Evolutionary conservation across 768 basidiomycete genomes (phyloP), one percentile per base, ranked within the genome.

Genomic region (Podaxis sp.): DNA sequence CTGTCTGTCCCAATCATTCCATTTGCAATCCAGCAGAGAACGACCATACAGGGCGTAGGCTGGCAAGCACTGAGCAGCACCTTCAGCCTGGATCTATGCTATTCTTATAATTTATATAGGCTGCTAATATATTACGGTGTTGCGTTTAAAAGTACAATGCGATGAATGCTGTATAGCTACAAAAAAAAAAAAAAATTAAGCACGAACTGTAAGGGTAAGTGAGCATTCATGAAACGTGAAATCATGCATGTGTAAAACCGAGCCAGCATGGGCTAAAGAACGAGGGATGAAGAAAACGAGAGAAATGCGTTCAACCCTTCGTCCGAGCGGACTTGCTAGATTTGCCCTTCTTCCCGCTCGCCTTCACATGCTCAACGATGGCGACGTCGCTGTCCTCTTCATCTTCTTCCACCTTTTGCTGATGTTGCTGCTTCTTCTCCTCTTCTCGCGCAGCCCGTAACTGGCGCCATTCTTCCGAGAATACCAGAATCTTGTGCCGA

Each of bases 391-490:
- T 74, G 59, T 83, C 82, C 2, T 68, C 68, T 36, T 70, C 64
- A 49, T 75, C 75, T 12, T 59, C 67, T 42, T 69, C 73, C 42
- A 60, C 66, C 22, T 69, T 72, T 61, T 75, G 74, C 61, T 70
- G 75, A 68, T 79, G 76, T 70, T 77, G 74, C 26, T 71, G 74
- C 61, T 76, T 69, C 63, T 74, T 71, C 63, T 74, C 73, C 65
- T 76, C 72, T 62, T 75, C 74, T 65, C 76, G 78, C 28, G 71
- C 71, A 13, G 72, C 78, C 44, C 81, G 81, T 40, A 75, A 74
- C 54, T 75, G 74, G 69, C 79, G 82, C 83, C 87, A 89, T 17
- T 80, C 76, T 24, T 70, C 67, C n/a, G 89, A 87, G 28, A 90
- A 75, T 2, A 68, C 58, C 7, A 67, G 58, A 30, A 89, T 85